Evolutionary conservation across 768 basidiomycete genomes (phyloP).

Genomic region (Cantharellus cinnabarinus): DNA sequence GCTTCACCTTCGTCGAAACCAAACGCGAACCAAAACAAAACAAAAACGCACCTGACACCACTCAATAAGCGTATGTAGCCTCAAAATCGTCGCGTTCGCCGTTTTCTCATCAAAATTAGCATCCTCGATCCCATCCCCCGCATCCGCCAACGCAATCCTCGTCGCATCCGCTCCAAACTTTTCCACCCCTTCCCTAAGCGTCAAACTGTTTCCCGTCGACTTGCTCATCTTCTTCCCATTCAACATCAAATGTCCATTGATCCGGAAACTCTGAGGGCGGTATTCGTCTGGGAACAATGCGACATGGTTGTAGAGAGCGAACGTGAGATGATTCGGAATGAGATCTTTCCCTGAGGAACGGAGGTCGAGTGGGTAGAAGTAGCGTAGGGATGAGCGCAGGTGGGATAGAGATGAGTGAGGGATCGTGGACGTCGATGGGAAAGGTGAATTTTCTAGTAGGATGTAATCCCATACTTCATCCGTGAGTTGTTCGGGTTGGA

Average conservation of each 20-base stretch:
- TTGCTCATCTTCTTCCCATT: conserved; percentile 99
- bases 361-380: conserved; percentile 97
- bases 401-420: conserved; percentile 21
- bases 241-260: conserved; percentile 90
- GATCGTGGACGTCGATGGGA: conserved; percentile 28
- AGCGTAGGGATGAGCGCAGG: conserved; percentile 56
- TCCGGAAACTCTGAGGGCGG: conserved; percentile 81
- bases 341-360: conserved; percentile 97
- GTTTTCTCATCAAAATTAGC: conserved; percentile 98
- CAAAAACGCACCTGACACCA: conserved; percentile 62
- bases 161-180: conserved; percentile 98
- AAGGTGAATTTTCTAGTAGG: conserved; percentile 47
- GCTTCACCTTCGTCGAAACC: neutral
- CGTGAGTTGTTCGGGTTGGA: conserved; percentile 82
- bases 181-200: conserved; percentile 64
- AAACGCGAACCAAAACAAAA: neutral
- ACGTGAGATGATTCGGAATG: conserved; percentile 87
- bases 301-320: conserved; percentile 86
- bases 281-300: conserved; percentile 73
- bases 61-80: conserved; percentile 69
- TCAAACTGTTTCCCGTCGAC: conserved; percentile 89
- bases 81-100: conserved; percentile 88
- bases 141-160: conserved; percentile 79
- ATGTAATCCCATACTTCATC: conserved; percentile 97
- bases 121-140: conserved; percentile 93